Evolutionary conservation across 2,329 filamentous ascomycete genomes (phyloP), one percentile per base, ranked within the genome.

Genomic region (Fusarium oligoseptatum): DNA sequence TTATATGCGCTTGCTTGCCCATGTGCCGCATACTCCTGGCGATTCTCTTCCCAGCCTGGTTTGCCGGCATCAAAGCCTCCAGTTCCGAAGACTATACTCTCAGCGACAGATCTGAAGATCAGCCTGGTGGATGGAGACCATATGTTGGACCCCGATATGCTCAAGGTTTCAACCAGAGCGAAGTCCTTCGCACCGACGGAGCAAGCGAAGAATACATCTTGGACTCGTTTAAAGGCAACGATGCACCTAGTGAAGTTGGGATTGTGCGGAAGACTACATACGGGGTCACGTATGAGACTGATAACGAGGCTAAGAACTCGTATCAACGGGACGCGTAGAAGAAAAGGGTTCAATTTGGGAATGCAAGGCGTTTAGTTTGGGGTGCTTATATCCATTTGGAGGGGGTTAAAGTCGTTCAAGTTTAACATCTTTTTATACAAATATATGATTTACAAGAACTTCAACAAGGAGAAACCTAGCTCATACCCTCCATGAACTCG

Each of bases 401-500:
- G 48, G 27, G 29, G 50, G 27, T 20, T 27, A 34, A 70, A 15
- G 17, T 32, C 34, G n/a, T 20, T 52, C 22, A 29, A 52, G 27
- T 24, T 29, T 32, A 22, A 9, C 50, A 43, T 67, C 41, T 72
- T 71, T 71, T 73, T 72, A 62, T 73, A 78, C 72, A 68, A 39
- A 71, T 29, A 58, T 68, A 60, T 78, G 34, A 41, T 77, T 73
- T 73, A 78, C 67, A 75, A 22, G 29, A 50, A 34, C 60, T 22
- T 34, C n/a, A 29, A 62, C n/a, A 60, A 57, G 34, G 5, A 58
- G 48, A 39, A 48, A 60, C 55, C 69, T 78, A 79, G 66, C 77
- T 79, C 95, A 98, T 98, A 20, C 96, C 97, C 75, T 95, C 92
- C 94, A 98, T 96, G 78, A 98, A 88, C 81, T 96, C 94, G 17